Evolutionary conservation across 495 filamentous ascomycete genomes (phyloP).

Genomic region (Extremus antarcticus): DNA sequence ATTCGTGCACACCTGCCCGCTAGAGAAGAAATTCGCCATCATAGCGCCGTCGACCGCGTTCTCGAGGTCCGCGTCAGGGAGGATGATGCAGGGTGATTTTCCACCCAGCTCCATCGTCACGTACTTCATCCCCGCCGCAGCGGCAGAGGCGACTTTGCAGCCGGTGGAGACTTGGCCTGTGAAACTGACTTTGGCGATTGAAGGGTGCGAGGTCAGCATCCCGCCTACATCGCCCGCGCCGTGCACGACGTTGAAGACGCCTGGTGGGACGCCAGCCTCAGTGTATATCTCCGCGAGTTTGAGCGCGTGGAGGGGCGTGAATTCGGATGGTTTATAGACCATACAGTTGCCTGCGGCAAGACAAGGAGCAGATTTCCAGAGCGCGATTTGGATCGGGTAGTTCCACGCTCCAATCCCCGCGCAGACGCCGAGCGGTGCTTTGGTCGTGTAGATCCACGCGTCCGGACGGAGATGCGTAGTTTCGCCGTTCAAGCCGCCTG

Average conservation of each 20-base stretch:
- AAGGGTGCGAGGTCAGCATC: constrained; percentile 54
- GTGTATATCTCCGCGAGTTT: constrained; percentile 58
- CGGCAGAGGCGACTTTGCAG: constrained; percentile 58
- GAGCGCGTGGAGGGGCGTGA: constrained; percentile 61
- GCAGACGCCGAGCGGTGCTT: constrained; percentile 65
- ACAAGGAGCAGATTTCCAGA: constrained; percentile 77
- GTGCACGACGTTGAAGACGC: constrained; percentile 74
- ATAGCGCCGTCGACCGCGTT: constrained; percentile 68
- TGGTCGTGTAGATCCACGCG: constrained; percentile 65
- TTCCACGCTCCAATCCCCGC: constrained; percentile 77
- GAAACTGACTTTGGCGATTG: constrained; percentile 69
- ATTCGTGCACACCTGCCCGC: constrained; percentile 77
- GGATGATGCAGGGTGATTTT: constrained; percentile 61
- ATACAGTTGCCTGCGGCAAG: constrained; percentile 77
- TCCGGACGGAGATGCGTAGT: constrained; percentile 55
- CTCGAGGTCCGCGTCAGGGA: constrained; percentile 62
- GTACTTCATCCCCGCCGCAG: constrained; percentile 69
- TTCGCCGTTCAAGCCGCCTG: constrained; percentile 59
- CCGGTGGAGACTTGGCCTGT: constrained; percentile 74
- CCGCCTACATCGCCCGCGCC: constrained; percentile 61
- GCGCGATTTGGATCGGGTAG: constrained; percentile 76
- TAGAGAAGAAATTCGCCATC: constrained; percentile 82
- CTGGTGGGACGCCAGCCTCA: constrained; percentile 62
- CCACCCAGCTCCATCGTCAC: constrained; percentile 79
- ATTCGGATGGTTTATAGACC: constrained; percentile 79